Percentiles rank a stretch among this genome's conserved stretches.
Conservation (phyloP, 805 yeast species). For the Hemisphaericaspora nanyangensis region DNA sequence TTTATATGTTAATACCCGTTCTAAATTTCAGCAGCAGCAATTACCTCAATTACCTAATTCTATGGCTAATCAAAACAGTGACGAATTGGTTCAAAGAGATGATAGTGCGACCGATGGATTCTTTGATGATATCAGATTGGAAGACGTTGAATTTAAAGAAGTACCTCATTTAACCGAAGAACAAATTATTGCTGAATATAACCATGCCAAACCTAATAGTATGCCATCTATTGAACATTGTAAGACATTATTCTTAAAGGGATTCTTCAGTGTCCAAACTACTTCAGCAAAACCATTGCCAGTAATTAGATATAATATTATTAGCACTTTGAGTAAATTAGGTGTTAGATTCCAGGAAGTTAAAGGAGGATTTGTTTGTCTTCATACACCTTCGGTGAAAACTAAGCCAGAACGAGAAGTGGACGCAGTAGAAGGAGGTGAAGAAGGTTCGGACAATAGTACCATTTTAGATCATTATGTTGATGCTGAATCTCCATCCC, state of each 20-base stretch:
- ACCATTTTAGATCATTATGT: constrained; percentile 1
- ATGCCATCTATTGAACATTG: constrained; percentile 96
- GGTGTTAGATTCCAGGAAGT: constrained; percentile 85
- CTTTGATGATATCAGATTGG: constrained; percentile 55
- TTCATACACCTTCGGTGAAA: constrained; percentile 52
- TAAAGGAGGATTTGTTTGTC: constrained; percentile 89
- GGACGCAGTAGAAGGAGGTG: not conserved
- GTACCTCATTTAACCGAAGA: constrained; percentile 38
- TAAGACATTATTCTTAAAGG: constrained; percentile 83
- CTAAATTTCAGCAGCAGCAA: constrained; percentile 10
- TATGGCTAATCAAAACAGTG: constrained; percentile 43
- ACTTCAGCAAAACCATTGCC: constrained; percentile 92
- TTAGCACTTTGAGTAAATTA: constrained; percentile 67
- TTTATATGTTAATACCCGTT: constrained; percentile 25
- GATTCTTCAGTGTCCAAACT: constrained; percentile 91
- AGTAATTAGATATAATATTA: constrained; percentile 79
- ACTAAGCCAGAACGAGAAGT: constrained; percentile 1
- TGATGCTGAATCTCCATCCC: constrained; percentile 17
- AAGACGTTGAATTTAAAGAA: constrained; percentile 27
- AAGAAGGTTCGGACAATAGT: constrained; percentile 2
- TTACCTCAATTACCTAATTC: constrained; percentile 46
- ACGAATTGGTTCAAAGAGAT: constrained; percentile 25
- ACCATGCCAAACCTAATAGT: constrained; percentile 61
- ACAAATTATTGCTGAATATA: constrained; percentile 39
- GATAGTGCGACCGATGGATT: constrained; percentile 40